Evolutionary conservation across 345 rosid genomes (phyloP).

Genomic region (Conringia planisiliqua): DNA sequence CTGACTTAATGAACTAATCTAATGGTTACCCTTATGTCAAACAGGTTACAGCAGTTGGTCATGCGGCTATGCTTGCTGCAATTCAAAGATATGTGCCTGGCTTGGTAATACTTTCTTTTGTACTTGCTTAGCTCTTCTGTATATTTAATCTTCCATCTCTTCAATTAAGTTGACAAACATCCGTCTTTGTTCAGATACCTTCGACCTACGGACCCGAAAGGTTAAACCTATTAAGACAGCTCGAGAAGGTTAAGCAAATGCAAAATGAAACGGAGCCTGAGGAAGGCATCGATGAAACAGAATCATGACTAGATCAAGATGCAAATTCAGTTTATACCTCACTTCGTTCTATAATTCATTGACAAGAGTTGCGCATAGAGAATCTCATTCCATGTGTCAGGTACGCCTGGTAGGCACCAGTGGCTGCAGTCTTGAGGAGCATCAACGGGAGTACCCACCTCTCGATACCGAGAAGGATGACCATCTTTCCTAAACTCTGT

Average conservation of each 20-base stretch:
- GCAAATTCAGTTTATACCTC: constrained; percentile 12
- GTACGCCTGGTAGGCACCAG: constrained; percentile 93
- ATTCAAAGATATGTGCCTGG: constrained; percentile 89
- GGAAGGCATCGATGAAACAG: constrained; percentile 44
- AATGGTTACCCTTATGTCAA: not conserved
- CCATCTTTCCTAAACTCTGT: constrained; percentile 67
- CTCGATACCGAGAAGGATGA: constrained; percentile 79
- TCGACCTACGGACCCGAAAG: constrained; percentile 93
- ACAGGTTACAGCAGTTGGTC: constrained; percentile 98
- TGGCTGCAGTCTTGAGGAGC: constrained; percentile 96
- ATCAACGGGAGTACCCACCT: constrained; percentile 48
- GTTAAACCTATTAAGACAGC: constrained; percentile 84
- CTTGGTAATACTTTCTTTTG: constrained; percentile 49
- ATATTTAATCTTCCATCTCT: not conserved
- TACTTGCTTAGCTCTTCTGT: constrained; percentile 6
- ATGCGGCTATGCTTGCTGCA: constrained; percentile 94
- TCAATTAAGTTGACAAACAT: not conserved
- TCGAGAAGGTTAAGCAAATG: constrained; percentile 78
- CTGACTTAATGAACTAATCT: constrained; percentile 1
- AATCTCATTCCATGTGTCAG: constrained; percentile 85
- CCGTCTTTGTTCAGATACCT: constrained; percentile 66
- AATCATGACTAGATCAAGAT: constrained; percentile 35
- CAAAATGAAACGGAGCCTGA: constrained; percentile 52
- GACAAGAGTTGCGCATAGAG: constrained; percentile 66
- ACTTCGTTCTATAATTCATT: constrained; percentile 37